phyloP scores from a whole-genome alignment of 73 alveolate species.

The Tetrahymena borealis region DNA sequence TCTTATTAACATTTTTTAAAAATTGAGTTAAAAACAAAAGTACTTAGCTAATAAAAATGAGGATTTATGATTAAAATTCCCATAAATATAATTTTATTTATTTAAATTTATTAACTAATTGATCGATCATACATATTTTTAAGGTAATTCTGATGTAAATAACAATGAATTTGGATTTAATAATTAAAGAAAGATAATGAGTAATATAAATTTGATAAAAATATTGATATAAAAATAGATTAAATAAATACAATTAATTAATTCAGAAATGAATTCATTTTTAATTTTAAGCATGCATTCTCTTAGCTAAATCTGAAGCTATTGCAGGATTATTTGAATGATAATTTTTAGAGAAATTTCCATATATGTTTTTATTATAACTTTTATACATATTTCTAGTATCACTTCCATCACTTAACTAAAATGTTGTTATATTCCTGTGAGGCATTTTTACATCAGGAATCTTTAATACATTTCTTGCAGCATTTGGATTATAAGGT shows the following conservation, averaged over 20 bases:
- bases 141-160: too few relatives aligned
- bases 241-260: not conserved
- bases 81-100: too few relatives aligned
- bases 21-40: too few relatives aligned
- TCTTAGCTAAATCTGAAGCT: not conserved
- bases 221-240: too few relatives aligned
- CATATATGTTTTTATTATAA: not conserved
- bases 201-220: too few relatives aligned
- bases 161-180: too few relatives aligned
- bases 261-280: not conserved
- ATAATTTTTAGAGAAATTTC: not conserved
- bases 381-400: not conserved
- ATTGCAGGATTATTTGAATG: not conserved
- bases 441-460: conserved; percentile 1
- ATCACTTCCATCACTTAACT: not conserved
- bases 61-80: too few relatives aligned
- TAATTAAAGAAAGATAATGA: too few relatives aligned
- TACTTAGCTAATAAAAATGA: too few relatives aligned
- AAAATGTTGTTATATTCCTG: not conserved
- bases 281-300: not conserved
- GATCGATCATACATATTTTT: too few relatives aligned
- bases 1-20: too few relatives aligned
- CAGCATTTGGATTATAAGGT: not conserved
- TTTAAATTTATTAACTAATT: too few relatives aligned
- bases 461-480: not conserved